phyloP scores from a whole-genome alignment of 2,329 filamentous ascomycete species.

The Phialophora tarda region DNA sequence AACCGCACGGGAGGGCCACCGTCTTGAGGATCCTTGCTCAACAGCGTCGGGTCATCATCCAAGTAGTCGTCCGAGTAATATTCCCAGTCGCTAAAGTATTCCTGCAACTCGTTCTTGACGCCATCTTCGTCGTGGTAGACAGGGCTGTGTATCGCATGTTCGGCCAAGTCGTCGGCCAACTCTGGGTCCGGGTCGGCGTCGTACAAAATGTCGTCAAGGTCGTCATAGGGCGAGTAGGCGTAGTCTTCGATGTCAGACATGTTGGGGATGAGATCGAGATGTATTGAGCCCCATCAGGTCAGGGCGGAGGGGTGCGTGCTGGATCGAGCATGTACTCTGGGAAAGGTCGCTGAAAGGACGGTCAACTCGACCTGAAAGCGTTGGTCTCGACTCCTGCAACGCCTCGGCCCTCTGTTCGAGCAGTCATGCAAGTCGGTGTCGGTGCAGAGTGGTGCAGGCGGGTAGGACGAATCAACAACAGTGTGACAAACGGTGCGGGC shows the following conservation, averaged over 20 bases:
- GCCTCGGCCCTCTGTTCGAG: background rate
- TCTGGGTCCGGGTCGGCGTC: constrained; percentile 39
- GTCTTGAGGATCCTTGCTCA: constrained; percentile 33
- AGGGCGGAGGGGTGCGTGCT: background rate
- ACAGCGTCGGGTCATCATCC: constrained; percentile 50
- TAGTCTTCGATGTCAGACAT: constrained; percentile 40
- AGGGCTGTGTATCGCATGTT: constrained; percentile 49
- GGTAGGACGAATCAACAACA: background rate
- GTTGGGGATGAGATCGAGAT: constrained; percentile 9
- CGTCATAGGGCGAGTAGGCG: constrained; percentile 37
- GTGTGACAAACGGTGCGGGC: background rate
- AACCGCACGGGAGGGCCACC: constrained; percentile 12
- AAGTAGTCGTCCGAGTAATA: constrained; percentile 54
- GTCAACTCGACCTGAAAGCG: background rate
- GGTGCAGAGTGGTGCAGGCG: background rate
- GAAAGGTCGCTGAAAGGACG: background rate
- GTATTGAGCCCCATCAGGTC: background rate
- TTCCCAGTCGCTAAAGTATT: constrained; percentile 54
- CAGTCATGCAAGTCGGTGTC: background rate
- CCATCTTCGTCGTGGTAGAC: constrained; percentile 48
- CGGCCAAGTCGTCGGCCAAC: constrained; percentile 49
- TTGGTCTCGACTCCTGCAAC: background rate
- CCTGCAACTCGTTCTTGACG: constrained; percentile 45
- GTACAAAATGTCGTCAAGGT: constrained; percentile 38
- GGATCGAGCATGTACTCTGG: background rate